Evolutionary conservation across 257 asterid genomes (phyloP).

Genomic region (Lycium barbarum): DNA sequence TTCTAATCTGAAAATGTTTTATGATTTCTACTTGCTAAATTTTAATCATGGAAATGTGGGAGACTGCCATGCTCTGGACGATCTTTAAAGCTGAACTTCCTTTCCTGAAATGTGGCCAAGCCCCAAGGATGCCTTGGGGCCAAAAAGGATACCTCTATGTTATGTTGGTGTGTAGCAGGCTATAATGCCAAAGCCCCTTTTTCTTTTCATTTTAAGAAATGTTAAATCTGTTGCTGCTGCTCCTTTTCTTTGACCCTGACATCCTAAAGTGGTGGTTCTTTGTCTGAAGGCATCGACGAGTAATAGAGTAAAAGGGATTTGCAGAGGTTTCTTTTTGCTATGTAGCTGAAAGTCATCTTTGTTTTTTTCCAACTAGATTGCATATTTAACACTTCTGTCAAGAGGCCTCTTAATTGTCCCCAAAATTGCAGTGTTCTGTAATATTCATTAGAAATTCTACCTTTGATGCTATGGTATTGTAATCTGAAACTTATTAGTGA

Average conservation of each 20-base stretch:
- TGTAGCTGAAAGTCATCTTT: neutral
- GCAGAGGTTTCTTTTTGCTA: neutral
- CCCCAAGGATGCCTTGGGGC: neutral
- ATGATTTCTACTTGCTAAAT: neutral
- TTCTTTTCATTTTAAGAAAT: neutral
- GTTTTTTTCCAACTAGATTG: constrained; percentile 17
- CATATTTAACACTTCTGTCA: neutral
- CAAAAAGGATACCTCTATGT: neutral
- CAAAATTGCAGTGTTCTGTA: neutral
- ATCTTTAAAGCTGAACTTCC: neutral
- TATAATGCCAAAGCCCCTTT: neutral
- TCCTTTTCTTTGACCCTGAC: neutral
- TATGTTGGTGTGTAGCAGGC: constrained; percentile 19
- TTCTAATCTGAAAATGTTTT: neutral
- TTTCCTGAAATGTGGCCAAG: neutral
- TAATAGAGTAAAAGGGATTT: neutral
- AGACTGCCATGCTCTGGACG: neutral
- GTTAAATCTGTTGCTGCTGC: neutral
- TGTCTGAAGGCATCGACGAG: neutral
- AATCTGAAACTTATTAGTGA: neutral
- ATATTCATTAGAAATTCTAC: neutral
- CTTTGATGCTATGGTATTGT: neutral
- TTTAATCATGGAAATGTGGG: too few relatives aligned
- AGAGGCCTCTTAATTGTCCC: neutral
- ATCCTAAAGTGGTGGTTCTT: neutral